Evolutionary conservation across 2,329 filamentous ascomycete genomes (phyloP).

Genomic region (Fusarium tuaranense): DNA sequence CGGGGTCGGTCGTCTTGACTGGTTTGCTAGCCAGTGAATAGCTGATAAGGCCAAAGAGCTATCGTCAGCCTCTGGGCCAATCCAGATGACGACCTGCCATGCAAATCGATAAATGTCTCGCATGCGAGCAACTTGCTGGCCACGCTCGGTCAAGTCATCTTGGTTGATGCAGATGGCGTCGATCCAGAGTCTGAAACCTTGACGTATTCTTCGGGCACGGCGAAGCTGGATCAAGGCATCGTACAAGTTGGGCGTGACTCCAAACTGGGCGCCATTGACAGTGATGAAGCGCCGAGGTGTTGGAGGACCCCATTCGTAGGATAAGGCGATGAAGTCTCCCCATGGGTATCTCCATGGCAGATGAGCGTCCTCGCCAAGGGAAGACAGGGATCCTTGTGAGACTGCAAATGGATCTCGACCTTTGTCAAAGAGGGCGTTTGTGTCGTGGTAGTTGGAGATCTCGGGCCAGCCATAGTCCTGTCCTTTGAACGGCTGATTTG

Average conservation of each 20-base stretch:
- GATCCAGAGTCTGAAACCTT: conserved; percentile 10
- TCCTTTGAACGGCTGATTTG: too few relatives aligned
- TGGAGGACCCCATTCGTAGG: conserved; percentile 1
- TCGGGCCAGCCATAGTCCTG: too few relatives aligned
- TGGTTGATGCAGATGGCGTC: conserved; percentile 1
- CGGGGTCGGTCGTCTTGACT: neutral
- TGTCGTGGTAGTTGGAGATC: too few relatives aligned
- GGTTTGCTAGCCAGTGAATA: neutral
- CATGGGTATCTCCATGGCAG: conserved; percentile 4
- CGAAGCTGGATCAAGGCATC: neutral
- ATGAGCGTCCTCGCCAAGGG: neutral
- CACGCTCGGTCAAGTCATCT: neutral
- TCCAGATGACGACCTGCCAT: conserved; percentile 9
- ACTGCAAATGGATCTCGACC: neutral
- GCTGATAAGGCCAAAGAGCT: neutral
- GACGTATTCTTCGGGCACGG: neutral
- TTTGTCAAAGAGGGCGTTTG: too few relatives aligned
- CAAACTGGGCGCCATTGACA: neutral
- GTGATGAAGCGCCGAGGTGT: neutral
- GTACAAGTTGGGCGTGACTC: neutral
- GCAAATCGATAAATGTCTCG: conserved; percentile 11
- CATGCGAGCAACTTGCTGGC: neutral
- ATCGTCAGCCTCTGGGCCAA: neutral
- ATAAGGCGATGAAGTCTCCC: conserved; percentile 10
- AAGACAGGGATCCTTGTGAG: fast-evolving